These are phyloP conservation scores for Tremella mesenterica DNA, from an alignment of 768 basidiomycete species.

Conservation along the genomic window DNA sequence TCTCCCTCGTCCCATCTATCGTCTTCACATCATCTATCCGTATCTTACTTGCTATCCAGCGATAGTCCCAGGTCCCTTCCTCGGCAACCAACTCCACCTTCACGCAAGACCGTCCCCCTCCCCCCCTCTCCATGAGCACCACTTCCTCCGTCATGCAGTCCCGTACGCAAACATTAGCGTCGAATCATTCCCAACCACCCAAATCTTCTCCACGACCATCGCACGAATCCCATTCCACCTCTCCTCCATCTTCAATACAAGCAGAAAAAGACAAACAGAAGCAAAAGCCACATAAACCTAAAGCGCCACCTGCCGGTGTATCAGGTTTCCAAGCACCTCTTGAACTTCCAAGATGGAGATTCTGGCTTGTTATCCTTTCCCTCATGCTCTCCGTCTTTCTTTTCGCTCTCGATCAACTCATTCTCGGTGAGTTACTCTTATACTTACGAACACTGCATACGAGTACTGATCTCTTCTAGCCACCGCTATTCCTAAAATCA, in stretches of 20 bases:
- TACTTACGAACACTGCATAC: too few species aligned
- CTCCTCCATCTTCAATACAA: background rate
- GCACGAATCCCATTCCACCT: background rate
- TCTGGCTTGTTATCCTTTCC: slow-evolving; percentile 26
- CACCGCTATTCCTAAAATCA: slow-evolving; percentile 41
- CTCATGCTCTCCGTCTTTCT: slow-evolving; percentile 34
- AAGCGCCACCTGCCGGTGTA: slow-evolving; percentile 8
- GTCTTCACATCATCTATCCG: too few species aligned
- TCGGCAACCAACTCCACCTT: too few species aligned
- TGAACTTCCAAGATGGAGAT: slow-evolving; percentile 23
- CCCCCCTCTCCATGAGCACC: too few species aligned
- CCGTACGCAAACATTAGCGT: background rate
- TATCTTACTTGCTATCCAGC: too few species aligned
- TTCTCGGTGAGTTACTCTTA: too few species aligned
- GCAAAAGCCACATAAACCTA: slow-evolving; percentile 3
- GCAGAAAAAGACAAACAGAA: background rate
- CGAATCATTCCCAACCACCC: background rate
- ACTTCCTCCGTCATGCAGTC: slow-evolving; percentile 1
- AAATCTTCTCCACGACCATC: too few species aligned
- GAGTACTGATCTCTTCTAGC: too few species aligned
- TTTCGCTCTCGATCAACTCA: slow-evolving; percentile 45
- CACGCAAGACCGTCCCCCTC: too few species aligned
- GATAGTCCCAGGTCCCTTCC: too few species aligned
- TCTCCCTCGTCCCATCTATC: too few species aligned
- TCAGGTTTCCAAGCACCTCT: slow-evolving; percentile 17